These are phyloP conservation scores for Mesembryanthemum crystallinum DNA, from an alignment of 148 eudicot genomes.

Conservation along the genomic window DNA sequence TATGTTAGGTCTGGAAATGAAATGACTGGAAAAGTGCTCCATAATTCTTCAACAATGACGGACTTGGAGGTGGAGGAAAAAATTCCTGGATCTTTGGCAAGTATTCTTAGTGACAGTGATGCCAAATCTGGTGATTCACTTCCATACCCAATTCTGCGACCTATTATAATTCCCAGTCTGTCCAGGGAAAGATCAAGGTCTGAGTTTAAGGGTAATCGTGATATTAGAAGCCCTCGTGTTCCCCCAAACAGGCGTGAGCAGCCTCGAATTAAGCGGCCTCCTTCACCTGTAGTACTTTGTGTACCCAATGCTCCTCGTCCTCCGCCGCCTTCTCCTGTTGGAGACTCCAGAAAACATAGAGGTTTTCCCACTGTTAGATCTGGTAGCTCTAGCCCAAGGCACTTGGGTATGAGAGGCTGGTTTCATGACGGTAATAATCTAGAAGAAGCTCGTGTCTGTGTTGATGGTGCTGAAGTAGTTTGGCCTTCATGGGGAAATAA, in stretches of 20 bases:
- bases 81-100: slow-evolving; percentile 43
- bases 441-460: slow-evolving; percentile 72
- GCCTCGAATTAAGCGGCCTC: slow-evolving; percentile 91
- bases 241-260: slow-evolving; percentile 86
- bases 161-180: slow-evolving; percentile 82
- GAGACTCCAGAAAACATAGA: slow-evolving; percentile 78
- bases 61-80: slow-evolving; percentile 69
- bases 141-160: slow-evolving; percentile 86
- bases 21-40: slow-evolving; percentile 60
- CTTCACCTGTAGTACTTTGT: slow-evolving; percentile 98
- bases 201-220: slow-evolving; percentile 77
- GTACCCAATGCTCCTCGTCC: slow-evolving; percentile 93
- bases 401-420: slow-evolving; percentile 93
- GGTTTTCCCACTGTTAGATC: slow-evolving; percentile 94
- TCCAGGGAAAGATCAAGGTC: slow-evolving; percentile 87
- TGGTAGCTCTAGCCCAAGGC: slow-evolving; percentile 98
- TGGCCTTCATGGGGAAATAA: slow-evolving; percentile 96
- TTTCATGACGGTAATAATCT: slow-evolving; percentile 66
- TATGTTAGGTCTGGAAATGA: slow-evolving; percentile 82
- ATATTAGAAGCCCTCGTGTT: slow-evolving; percentile 89
- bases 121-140: slow-evolving; percentile 72
- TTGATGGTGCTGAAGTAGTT: slow-evolving; percentile 86
- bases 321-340: slow-evolving; percentile 90
- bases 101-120: slow-evolving; percentile 62
- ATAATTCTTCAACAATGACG: slow-evolving; percentile 53